These are phyloP conservation scores for Colletotrichum tropicale DNA, from an alignment of 2,329 filamentous ascomycete species.

Conservation along the genomic window DNA sequence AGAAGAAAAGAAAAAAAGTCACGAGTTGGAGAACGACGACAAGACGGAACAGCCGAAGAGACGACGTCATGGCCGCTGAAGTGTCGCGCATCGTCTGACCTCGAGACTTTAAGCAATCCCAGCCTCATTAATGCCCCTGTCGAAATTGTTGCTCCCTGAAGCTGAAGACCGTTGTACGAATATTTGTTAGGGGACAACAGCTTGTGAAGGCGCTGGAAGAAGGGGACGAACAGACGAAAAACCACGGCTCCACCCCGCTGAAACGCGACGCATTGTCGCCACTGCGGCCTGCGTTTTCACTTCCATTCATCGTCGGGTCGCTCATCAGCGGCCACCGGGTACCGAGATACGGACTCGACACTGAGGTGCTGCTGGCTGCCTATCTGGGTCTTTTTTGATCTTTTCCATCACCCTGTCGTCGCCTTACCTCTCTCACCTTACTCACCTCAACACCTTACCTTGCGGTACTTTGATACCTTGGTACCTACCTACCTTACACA, in stretches of 20 bases:
- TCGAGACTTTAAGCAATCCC: not conserved
- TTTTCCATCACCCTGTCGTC: not conserved
- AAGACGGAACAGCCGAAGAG: not conserved
- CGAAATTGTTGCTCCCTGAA: not conserved
- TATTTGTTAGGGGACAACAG: not conserved
- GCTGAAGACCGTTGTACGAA: not conserved
- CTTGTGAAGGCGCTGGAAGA: not conserved
- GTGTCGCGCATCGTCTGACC: not conserved
- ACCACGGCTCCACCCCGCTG: constrained; percentile 4
- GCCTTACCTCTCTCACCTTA: not conserved
- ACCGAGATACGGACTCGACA: not conserved
- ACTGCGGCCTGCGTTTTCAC: not conserved
- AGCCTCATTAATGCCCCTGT: not conserved
- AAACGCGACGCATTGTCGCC: constrained; percentile 21
- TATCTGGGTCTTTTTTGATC: not conserved
- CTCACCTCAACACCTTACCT: not conserved
- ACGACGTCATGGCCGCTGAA: not conserved
- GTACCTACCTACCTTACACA: not conserved
- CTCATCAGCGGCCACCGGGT: not conserved
- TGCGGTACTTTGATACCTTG: not conserved
- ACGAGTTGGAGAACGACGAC: not conserved
- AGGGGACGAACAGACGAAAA: not conserved
- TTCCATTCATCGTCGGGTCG: not conserved
- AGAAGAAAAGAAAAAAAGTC: not conserved
- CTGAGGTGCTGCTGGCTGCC: not conserved